These are phyloP conservation scores for Phytophthora niederhauseri DNA, from an alignment of 352 stramenopile species.

Conservation along the genomic window DNA sequence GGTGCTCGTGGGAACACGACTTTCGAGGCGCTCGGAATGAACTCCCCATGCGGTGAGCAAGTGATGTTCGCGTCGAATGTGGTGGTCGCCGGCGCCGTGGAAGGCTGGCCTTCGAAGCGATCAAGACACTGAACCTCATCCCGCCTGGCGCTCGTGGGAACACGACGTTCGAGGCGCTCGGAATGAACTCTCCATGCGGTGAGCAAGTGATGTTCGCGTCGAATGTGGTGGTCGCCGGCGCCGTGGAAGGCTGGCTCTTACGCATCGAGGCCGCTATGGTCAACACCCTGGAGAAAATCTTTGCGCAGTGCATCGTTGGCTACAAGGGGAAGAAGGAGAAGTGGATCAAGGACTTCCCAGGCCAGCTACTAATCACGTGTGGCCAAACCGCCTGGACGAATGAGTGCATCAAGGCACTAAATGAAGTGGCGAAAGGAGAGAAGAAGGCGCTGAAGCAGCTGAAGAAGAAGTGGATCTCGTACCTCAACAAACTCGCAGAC, in stretches of 20 bases:
- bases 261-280: conserved; percentile 88
- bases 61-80: conserved; percentile 88
- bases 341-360: conserved; percentile 95
- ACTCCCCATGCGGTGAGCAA: conserved; percentile 90
- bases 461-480: conserved; percentile 95
- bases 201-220: conserved; percentile 42
- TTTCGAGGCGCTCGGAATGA: conserved; percentile 91
- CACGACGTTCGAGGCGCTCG: conserved; percentile 86
- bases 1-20: conserved; percentile 79
- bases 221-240: conserved; percentile 79
- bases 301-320: conserved; percentile 80
- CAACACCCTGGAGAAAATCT: conserved; percentile 85
- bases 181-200: conserved; percentile 91
- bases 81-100: conserved; percentile 88
- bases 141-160: conserved; percentile 76
- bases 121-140: conserved; percentile 80
- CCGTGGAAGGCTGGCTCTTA: conserved; percentile 92
- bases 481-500: conserved; percentile 94
- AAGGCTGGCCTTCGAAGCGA: conserved; percentile 94
- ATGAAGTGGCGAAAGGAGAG: conserved; percentile 89
- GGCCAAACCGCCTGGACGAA: conserved; percentile 93
- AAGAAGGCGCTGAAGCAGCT: conserved; percentile 92
- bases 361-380: conserved; percentile 93
- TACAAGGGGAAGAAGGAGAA: conserved; percentile 96
- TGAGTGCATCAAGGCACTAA: conserved; percentile 94